Percentiles rank a stretch among this genome's conserved stretches.
Evolutionary conservation across 805 yeast genomes (phyloP).

Genomic region (Wickerhamiella qilinensis): DNA sequence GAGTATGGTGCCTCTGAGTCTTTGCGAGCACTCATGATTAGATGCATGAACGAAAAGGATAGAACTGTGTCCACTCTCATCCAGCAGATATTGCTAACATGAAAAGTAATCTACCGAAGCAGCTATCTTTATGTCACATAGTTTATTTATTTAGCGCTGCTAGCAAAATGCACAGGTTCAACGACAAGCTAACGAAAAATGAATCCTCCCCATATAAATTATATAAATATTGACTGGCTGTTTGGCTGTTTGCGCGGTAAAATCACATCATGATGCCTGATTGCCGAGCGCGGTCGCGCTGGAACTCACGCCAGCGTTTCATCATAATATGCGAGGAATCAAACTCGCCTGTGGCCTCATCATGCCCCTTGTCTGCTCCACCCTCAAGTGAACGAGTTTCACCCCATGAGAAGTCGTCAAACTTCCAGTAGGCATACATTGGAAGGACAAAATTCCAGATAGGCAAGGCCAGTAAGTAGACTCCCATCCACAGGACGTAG

Average conservation of each 20-base stretch:
- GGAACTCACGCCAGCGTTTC: conserved; percentile 93
- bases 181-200: not conserved
- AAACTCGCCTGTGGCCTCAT: conserved; percentile 61
- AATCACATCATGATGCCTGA: not conserved
- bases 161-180: too few species aligned
- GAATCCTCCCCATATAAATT: not conserved
- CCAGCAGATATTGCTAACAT: not conserved
- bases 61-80: not conserved
- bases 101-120: too few species aligned
- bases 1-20: not conserved
- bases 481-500: conserved; percentile 62
- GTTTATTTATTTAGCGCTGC: too few species aligned
- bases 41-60: not conserved
- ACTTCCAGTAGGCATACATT: conserved; percentile 78
- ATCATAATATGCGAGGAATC: conserved; percentile 81
- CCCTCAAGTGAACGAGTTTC: conserved; percentile 74
- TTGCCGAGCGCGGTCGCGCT: conserved; percentile 41
- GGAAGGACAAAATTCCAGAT: conserved; percentile 88
- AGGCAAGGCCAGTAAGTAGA: conserved; percentile 72
- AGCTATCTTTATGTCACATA: too few species aligned
- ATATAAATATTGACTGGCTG: not conserved
- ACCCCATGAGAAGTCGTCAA: conserved; percentile 95
- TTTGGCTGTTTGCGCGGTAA: too few species aligned
- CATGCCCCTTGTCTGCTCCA: conserved; percentile 51
- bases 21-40: not conserved